phyloP scores from a whole-genome alignment of 2,329 filamentous ascomycete species.

The Catunica adiposa region DNA sequence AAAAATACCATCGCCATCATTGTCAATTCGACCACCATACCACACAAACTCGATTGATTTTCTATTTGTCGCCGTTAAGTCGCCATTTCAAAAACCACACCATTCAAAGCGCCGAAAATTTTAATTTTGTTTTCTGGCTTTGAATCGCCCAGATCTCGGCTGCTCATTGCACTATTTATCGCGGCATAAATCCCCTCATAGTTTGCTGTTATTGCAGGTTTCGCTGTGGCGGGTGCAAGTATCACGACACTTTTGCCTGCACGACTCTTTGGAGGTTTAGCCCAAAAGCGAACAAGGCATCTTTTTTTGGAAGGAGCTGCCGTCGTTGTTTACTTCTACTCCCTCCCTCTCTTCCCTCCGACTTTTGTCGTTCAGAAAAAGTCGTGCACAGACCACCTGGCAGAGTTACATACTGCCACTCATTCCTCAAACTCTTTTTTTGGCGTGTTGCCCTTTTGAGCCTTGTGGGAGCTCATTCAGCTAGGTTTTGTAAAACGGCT shows the following conservation, averaged over 20 bases:
- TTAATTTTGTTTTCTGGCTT: slow-evolving; percentile 1
- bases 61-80: slow-evolving; percentile 7
- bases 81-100: background rate
- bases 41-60: slow-evolving; percentile 7
- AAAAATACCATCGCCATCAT: slow-evolving; percentile 1
- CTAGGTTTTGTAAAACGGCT: slow-evolving; percentile 5
- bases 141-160: background rate
- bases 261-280: slow-evolving; percentile 1
- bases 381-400: slow-evolving; percentile 11
- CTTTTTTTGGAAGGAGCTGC: slow-evolving; percentile 14
- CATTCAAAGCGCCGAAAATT: slow-evolving; percentile 10
- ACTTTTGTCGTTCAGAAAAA: too few relatives aligned
- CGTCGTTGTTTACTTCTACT: slow-evolving; percentile 7
- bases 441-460: slow-evolving; percentile 14
- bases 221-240: background rate
- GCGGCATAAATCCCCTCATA: background rate
- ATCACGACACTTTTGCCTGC: slow-evolving; percentile 2
- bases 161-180: background rate
- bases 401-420: slow-evolving; percentile 4
- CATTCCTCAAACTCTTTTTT: slow-evolving; percentile 4
- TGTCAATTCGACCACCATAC: background rate
- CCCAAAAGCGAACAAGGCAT: background rate
- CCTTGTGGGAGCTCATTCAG: slow-evolving; percentile 12
- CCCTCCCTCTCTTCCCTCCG: too few relatives aligned
- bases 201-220: background rate